Percentiles rank a stretch among this genome's conserved stretches.
Evolutionary conservation across 352 stramenopile genomes (phyloP).

Genomic region (Pythium vanterpoolii): DNA sequence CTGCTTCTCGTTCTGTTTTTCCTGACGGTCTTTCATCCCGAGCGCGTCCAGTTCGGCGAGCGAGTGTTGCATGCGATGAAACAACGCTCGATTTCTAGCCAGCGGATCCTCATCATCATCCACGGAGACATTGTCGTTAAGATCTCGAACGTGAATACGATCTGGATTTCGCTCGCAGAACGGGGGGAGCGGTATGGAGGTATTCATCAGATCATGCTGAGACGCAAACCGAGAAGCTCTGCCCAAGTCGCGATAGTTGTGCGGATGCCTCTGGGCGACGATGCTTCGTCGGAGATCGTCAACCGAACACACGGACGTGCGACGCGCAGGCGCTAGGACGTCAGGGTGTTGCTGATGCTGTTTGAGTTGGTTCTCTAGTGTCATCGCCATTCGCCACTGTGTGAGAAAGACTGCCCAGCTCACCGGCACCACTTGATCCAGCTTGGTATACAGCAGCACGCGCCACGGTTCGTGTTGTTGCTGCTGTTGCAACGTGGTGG

Average conservation of each 20-base stretch:
- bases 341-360: slow-evolving; percentile 13
- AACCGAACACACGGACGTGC: slow-evolving; percentile 31
- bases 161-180: slow-evolving; percentile 18
- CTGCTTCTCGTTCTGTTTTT: slow-evolving; percentile 27
- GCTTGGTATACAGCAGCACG: slow-evolving; percentile 27
- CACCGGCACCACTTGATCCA: slow-evolving; percentile 37
- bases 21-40: slow-evolving; percentile 27
- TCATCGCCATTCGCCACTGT: slow-evolving; percentile 33
- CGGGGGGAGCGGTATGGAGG: not conserved
- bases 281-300: slow-evolving; percentile 28
- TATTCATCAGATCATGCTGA: not conserved
- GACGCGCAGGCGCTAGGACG: not conserved
- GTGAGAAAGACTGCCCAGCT: slow-evolving; percentile 55
- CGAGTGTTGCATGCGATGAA: slow-evolving; percentile 39
- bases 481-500: not conserved
- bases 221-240: slow-evolving; percentile 25
- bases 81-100: slow-evolving; percentile 29
- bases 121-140: slow-evolving; percentile 1
- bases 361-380: slow-evolving; percentile 12
- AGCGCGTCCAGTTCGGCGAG: slow-evolving; percentile 32
- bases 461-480: slow-evolving; percentile 4
- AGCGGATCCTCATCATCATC: slow-evolving; percentile 12
- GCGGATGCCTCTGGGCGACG: slow-evolving; percentile 28
- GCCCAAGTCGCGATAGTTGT: slow-evolving; percentile 41
- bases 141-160: no score